Conservation (phyloP, 192 early-diverging fungal genomes). For the Rhizophagus clarus region DNA sequence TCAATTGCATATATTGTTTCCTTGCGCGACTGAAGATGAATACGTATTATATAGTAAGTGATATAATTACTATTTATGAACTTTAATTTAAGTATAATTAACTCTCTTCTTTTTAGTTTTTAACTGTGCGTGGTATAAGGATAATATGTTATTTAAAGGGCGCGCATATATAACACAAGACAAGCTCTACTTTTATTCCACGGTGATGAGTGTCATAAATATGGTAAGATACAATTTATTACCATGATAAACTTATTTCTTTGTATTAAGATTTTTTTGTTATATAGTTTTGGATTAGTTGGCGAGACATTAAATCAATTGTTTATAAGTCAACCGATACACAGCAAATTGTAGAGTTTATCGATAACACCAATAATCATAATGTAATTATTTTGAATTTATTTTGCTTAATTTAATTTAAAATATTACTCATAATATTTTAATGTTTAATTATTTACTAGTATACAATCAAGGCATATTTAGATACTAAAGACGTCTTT, state of each 20-base stretch:
- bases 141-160: conserved; percentile 51
- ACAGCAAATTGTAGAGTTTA: conserved; percentile 11
- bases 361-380: background rate
- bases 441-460: background rate
- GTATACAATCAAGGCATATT: conserved; percentile 12
- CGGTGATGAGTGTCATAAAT: conserved; percentile 62
- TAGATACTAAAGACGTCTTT: background rate
- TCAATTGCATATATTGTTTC: conserved; percentile 34
- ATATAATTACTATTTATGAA: background rate
- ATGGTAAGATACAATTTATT: conserved; percentile 41
- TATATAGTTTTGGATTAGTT: conserved; percentile 44
- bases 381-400: background rate
- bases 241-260: background rate
- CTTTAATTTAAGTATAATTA: too few relatives aligned
- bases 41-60: conserved; percentile 39
- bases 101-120: conserved; percentile 38
- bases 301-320: conserved; percentile 48
- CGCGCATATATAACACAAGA: conserved; percentile 61
- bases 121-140: conserved; percentile 7
- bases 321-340: background rate
- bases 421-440: background rate
- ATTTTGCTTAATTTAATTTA: background rate
- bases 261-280: background rate
- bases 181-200: conserved; percentile 65
- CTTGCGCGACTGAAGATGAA: conserved; percentile 28